Evolutionary conservation across 1,284 basidiomycete genomes (phyloP), one percentile per base, ranked within the genome.

Genomic region (Hemileia vastatrix): DNA sequence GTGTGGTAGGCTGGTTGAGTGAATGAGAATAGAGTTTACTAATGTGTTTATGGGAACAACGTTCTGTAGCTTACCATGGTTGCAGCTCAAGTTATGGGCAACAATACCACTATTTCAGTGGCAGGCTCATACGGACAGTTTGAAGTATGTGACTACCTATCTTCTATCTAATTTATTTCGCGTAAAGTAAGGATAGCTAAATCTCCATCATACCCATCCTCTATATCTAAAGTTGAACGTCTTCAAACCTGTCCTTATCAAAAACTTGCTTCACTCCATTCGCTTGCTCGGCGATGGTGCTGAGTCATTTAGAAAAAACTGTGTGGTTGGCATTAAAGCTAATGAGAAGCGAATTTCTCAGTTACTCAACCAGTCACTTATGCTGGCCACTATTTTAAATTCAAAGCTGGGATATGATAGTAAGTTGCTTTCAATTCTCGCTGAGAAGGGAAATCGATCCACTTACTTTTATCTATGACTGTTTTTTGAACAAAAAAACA

Each of bases 191-290:
- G 44, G 1, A 8, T 45, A n/a, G 48, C 45, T 58, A 36, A 60
- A 1, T 6, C n/a, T 15, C 13, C 15, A 33, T 60, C 36, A 44
- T 4, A 27, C 24, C 53, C 9, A 13, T 45, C 60, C 45, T 32
- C 21, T 18, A 11, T 27, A 40, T 36, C 23, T 6, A 4, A 69
- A 90, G 88, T 79, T 96, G 72, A 98, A 99, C 78, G 95, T 98
- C 27, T 99, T 97, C 83, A 99, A 99, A 80, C 95, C 95, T 49
- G 91, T 98, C 67, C 87, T 98, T 70, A 92, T 94, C 79, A 95
- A 93, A 81, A 98, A 97, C 77, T 86, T 98, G 45, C 80, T 98
- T 63, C 92, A 94, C 77, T 93, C 89, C 75, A 93, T 98, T 76
- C 86, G 94, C 21, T 80, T 99, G 57, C 81, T 98, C 54, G 84